Base-by-base conservation (phyloP, 2,329 filamentous ascomycete genomes). In the Paecilomyces niveus region DNA sequence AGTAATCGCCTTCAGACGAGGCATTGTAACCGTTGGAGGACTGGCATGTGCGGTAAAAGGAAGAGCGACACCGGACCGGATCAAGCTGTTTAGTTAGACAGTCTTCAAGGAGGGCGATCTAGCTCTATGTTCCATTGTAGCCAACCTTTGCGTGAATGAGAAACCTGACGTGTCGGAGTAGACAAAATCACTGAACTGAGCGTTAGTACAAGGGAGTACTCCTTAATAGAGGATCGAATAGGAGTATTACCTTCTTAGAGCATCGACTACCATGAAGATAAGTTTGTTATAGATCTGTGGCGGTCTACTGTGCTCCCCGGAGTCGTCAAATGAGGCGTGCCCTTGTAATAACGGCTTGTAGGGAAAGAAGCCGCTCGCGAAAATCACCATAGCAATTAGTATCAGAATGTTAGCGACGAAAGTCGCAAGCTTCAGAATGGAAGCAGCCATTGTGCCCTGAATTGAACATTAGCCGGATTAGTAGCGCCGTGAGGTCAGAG, bases 11-110 rank as follows among this genome's bases (percentile, higher is more conserved):
- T 99, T 99, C 68, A 99, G 87, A 62, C 93, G 87, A 50, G 94
- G 94, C 94, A 99, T 97, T 18, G 94, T 99, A 61, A 99, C 93
- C 7, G 94, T 99, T 1, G 94, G 94, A 55, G 95, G 92, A n/a
- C 90, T 89, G 18, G 94, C 94, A 81, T 96, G 89, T 33, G 93
- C 93, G 32, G 94, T 99, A 72, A 96, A 99, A 2, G 94, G 94
- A 39, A 97, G 80, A 6, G 94, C 95, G 59, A 83, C 83, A 59
- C 93, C 93, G 74, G 86, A 81, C 68, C 88, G 85, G 70, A 97
- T 96, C 64, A 97, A 81, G 66, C 91, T 96, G 69, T 22, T 55
- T 31, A 45, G 53, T 22, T 54, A 45, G 62, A 49, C 45, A 53
- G 45, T 26, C 13, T 22, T 21, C 26, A 15, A 29, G 9, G 50